Conservation (phyloP, 345 rosid genomes). For the Triadica sebifera region DNA sequence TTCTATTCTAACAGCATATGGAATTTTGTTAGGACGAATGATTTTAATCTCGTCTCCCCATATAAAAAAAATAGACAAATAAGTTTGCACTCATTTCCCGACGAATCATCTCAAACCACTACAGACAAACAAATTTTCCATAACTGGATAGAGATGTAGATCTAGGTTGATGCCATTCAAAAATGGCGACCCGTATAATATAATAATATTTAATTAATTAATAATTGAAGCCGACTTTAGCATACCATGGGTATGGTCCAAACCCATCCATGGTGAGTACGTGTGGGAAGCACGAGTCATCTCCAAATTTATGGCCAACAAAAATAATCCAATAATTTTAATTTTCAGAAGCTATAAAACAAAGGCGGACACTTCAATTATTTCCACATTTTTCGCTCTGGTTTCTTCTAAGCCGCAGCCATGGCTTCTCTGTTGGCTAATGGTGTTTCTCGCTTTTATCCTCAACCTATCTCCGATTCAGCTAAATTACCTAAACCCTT, state of each 20-base stretch:
- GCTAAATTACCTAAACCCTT: slow-evolving; percentile 15
- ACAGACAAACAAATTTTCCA: no score
- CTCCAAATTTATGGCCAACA: slow-evolving; percentile 9
- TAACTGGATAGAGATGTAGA: no score
- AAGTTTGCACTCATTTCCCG: no score
- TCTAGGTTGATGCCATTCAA: neutral
- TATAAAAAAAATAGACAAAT: no score
- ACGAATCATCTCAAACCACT: no score
- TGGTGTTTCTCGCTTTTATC: slow-evolving; percentile 22
- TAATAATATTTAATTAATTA: neutral
- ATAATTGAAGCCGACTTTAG: neutral
- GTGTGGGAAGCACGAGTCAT: slow-evolving; percentile 17
- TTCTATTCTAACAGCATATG: no score
- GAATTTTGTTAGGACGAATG: no score
- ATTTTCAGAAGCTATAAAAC: neutral
- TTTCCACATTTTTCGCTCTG: neutral
- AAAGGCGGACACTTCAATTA: neutral
- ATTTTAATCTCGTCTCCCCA: no score
- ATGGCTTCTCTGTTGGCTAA: slow-evolving; percentile 27
- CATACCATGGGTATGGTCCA: no score
- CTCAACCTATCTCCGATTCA: slow-evolving; percentile 23
- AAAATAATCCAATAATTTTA: neutral
- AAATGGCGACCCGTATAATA: neutral
- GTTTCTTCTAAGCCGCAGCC: neutral
- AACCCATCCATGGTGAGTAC: no score